Conservation (phyloP, 805 yeast genomes). For the Kregervanrija pseudodelftensis region DNA sequence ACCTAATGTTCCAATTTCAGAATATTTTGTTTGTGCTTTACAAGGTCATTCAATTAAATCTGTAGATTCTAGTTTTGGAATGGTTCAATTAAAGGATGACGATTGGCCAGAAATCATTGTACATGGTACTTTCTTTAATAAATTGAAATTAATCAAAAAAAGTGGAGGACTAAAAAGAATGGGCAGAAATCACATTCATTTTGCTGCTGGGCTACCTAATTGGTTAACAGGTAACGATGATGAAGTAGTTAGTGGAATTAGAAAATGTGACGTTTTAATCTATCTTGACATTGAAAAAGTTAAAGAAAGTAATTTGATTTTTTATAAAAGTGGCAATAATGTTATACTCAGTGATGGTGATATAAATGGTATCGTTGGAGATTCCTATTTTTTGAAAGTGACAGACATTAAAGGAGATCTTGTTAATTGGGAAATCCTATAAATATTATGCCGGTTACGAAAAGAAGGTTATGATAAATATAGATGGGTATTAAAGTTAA, state of each 20-base stretch:
- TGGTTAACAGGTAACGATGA: conserved; percentile 5
- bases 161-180: conserved; percentile 56
- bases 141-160: conserved; percentile 39
- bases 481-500: too few relatives aligned
- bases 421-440: conserved; percentile 1
- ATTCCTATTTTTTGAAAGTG: conserved; percentile 33
- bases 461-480: too few relatives aligned
- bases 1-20: conserved; percentile 13
- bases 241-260: conserved; percentile 63
- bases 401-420: conserved; percentile 13
- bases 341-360: conserved; percentile 68
- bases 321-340: conserved; percentile 63
- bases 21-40: conserved; percentile 63
- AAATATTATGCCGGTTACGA: too few relatives aligned
- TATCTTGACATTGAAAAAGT: conserved; percentile 52
- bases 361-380: conserved; percentile 42
- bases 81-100: conserved; percentile 13
- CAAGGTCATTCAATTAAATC: conserved; percentile 79
- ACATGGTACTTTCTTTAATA: conserved; percentile 68
- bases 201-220: conserved; percentile 54
- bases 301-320: conserved; percentile 34
- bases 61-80: conserved; percentile 33
- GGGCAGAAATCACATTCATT: conserved; percentile 81
- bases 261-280: conserved; percentile 54
- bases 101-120: conserved; percentile 50